Base-by-base conservation (phyloP, 2,329 filamentous ascomycete genomes). In the Orbilia javanica region DNA sequence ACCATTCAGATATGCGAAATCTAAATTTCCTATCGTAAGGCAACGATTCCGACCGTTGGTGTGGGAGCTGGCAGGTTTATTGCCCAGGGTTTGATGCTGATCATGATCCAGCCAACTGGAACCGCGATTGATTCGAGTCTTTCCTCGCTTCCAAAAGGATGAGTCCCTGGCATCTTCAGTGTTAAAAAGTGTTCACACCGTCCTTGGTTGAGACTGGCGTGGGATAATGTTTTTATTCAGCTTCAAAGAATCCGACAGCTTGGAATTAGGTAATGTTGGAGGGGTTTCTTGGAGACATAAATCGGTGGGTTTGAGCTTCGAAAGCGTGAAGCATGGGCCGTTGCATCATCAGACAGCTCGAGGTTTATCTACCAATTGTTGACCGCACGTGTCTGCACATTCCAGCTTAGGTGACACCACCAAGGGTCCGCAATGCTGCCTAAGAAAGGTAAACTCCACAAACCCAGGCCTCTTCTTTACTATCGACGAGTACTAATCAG, bases 281-380 rank as follows among this genome's bases (percentile, higher is more conserved):
- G 53, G 48, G 27, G 39, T 36, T 36, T 44, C 39, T 22, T 50
- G 22, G 22, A 50, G 36, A 52, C 11, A 22, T 11, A 31, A 48
- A 29, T 18, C 65, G 39, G 42, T 52, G 27, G 60, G 60, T 67
- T 25, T 29, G 34, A 64, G 50, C 25, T 39, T 44, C 27, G 62
- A 29, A 52, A 50, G 42, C 36, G 42, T 50, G 42, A 52, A 42
- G 42, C 48, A 50, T 50, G 42, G 48, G 29, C 29, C 31, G 50
- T 68, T 75, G 69, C 71, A 75, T 76, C 65, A 76, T 65, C 65
- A 70, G 72, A 57, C 72, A 69, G 71, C 71, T 67, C 7, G 39
- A 13, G 15, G 64, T 39, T 39, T 48, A 34, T 52, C 29, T 42
- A 22, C 73, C 73, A 77, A 71, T 77, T 66, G 62, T 77, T 69